Evolutionary conservation across 495 filamentous ascomycete species (phyloP), one percentile per base, ranked within the genome.

Genomic region (Copromyces sp.): DNA sequence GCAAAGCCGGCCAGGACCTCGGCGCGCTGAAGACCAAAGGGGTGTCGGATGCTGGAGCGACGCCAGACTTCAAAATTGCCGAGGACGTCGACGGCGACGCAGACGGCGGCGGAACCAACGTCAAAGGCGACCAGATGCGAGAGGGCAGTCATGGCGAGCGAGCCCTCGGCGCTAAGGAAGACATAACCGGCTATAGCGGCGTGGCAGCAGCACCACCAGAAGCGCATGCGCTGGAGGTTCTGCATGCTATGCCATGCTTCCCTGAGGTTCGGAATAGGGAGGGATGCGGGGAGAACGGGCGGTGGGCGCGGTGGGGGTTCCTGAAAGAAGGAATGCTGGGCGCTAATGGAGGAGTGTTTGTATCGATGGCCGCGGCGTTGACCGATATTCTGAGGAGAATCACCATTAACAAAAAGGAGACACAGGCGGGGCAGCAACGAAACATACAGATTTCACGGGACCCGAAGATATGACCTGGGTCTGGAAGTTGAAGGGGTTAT

Each of bases 11-110:
- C 94, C 3, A 99, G 85, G 1, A 99, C 94, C 78, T 99, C 95
- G 61, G 93, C 92, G 53, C 95, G 89, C 79, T 97, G 93, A 9
- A 98, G 85, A 20, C 88, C 95, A 79, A 99, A 99, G 6, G 95
- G 96, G 82, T 98, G 94, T 4, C 93, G 90, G 73, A 99, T 92
- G 74, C 89, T 94, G 70, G 92, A 94, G 47, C 95, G 88, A 72
- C 93, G 94, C 96, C 96, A 98, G 4, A 98, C 95, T 78, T 98
- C 95, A 76, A 99, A 99, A 81, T 98, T 98, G 39, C 91, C 88
- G 39, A 97, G 86, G 0, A 98, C 92, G 78, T 98, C 95, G 61
- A 98, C 95, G 2, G 87, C 90, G 1, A 97, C 94, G 77, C 95
- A 98, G n/a, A 99, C 89, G 68, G 93, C 89, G 17, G 95, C 95